Conservation (phyloP, 1,284 basidiomycete genomes). For the Puccinia brachypodii region DNA sequence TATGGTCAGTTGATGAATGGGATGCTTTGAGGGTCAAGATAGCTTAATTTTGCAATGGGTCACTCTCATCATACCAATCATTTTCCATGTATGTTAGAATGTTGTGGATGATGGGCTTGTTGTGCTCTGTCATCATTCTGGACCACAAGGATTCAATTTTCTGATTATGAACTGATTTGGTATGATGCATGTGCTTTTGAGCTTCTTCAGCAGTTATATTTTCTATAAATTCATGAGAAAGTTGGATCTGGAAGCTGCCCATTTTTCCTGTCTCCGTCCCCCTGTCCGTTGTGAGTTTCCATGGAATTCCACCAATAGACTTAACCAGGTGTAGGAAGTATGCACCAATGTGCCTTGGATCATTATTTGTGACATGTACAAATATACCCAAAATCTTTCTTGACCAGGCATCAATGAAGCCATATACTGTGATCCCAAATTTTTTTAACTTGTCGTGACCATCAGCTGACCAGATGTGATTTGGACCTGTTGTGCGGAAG, state of each 20-base stretch:
- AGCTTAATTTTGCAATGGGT: slow-evolving; percentile 7
- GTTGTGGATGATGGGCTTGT: background rate
- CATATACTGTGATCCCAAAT: slow-evolving; percentile 1
- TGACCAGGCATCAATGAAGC: slow-evolving; percentile 5
- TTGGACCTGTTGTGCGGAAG: background rate
- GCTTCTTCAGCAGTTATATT: background rate
- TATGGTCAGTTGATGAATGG: background rate
- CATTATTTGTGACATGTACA: slow-evolving; percentile 7
- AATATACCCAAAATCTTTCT: background rate
- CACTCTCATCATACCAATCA: background rate
- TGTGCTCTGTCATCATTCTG: slow-evolving; percentile 13
- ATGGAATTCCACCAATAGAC: background rate
- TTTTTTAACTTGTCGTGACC: slow-evolving; percentile 19
- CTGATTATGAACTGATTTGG: slow-evolving; percentile 18
- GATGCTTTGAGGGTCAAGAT: background rate
- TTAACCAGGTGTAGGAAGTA: background rate
- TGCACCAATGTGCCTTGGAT: background rate
- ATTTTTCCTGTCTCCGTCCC: slow-evolving; percentile 14
- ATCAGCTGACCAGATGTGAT: slow-evolving; percentile 15
- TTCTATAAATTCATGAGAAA: background rate
- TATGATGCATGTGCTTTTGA: background rate
- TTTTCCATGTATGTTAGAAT: slow-evolving; percentile 11
- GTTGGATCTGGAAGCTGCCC: slow-evolving; percentile 3
- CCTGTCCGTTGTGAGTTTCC: slow-evolving; percentile 15
- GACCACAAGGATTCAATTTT: slow-evolving; percentile 19